phyloP scores from a whole-genome alignment of 75 land plant species.

The Pinus albicaulis region DNA sequence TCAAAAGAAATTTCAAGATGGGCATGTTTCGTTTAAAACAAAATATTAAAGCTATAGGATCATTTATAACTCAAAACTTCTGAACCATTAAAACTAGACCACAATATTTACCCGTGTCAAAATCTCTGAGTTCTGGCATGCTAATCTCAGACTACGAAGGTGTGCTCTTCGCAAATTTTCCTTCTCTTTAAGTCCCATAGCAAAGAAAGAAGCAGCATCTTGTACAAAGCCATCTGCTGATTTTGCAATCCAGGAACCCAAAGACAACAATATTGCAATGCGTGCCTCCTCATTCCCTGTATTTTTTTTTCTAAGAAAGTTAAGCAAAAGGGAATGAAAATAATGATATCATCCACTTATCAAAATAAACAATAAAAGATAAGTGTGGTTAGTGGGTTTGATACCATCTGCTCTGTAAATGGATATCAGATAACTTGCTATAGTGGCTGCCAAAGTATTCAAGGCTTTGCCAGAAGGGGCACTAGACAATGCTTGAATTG shows the following conservation, averaged over 20 bases:
- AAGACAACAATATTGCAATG: slow-evolving; percentile 59
- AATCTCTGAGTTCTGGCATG: slow-evolving; percentile 60
- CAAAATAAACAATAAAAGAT: slow-evolving; percentile 6
- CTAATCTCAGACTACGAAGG: slow-evolving; percentile 67
- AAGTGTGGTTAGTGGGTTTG: background rate
- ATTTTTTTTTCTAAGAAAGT: background rate
- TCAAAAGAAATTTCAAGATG: background rate
- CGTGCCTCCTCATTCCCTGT: slow-evolving; percentile 97
- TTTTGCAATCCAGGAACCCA: slow-evolving; percentile 69
- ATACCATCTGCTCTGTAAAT: slow-evolving; percentile 92
- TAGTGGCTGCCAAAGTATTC: slow-evolving; percentile 43
- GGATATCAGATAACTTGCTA: slow-evolving; percentile 57
- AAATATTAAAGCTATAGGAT: slow-evolving; percentile 6
- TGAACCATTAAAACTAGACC: background rate
- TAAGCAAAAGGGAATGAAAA: background rate
- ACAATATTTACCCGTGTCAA: slow-evolving; percentile 26
- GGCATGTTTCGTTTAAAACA: background rate
- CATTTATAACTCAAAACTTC: background rate
- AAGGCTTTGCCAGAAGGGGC: slow-evolving; percentile 66
- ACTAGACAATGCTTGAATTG: slow-evolving; percentile 64
- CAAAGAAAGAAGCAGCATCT: slow-evolving; percentile 56
- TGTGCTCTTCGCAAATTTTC: slow-evolving; percentile 81
- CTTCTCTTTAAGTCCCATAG: slow-evolving; percentile 88
- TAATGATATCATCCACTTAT: background rate
- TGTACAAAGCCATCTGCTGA: slow-evolving; percentile 46